Percentiles rank a stretch among this genome's conserved stretches.
Conservation (phyloP, 805 yeast species). For the Yamadazyma scolyti region DNA sequence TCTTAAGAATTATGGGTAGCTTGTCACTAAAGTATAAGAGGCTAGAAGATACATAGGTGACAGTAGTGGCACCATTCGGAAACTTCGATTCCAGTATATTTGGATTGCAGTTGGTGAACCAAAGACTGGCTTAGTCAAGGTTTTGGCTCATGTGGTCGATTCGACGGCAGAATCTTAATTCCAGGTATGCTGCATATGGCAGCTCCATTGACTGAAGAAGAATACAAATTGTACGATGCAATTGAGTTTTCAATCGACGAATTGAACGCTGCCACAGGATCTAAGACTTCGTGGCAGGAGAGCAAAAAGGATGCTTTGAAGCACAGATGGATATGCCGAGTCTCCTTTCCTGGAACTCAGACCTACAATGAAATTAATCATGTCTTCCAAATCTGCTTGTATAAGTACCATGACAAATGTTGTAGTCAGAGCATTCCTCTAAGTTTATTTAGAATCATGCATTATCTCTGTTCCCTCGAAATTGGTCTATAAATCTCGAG, state of each 20-base stretch:
- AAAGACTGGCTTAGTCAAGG: constrained; percentile 83
- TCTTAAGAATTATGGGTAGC: too few relatives aligned
- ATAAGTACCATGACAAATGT: too few relatives aligned
- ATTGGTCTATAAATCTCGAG: too few relatives aligned
- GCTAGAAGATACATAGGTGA: too few relatives aligned
- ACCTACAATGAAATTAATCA: too few relatives aligned
- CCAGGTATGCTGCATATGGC: constrained; percentile 93
- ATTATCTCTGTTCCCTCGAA: too few relatives aligned
- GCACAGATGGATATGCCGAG: constrained; percentile 99
- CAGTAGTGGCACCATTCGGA: too few relatives aligned
- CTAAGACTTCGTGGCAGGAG: constrained; percentile 74
- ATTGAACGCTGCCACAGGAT: constrained; percentile 84
- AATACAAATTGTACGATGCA: constrained; percentile 71
- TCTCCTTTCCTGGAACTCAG: too few relatives aligned
- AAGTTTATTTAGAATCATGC: too few relatives aligned
- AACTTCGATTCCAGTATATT: constrained; percentile 95
- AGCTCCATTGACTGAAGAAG: constrained; percentile 84
- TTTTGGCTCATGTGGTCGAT: constrained; percentile 75
- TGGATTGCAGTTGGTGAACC: constrained; percentile 99
- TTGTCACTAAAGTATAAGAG: too few relatives aligned
- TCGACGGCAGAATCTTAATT: constrained; percentile 78
- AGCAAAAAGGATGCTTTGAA: constrained; percentile 82
- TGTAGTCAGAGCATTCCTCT: too few relatives aligned
- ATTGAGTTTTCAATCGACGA: constrained; percentile 85
- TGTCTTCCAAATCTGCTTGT: too few relatives aligned